Evolutionary conservation across 208 protist species (phyloP).

Genomic region (Crithidia bombi): DNA sequence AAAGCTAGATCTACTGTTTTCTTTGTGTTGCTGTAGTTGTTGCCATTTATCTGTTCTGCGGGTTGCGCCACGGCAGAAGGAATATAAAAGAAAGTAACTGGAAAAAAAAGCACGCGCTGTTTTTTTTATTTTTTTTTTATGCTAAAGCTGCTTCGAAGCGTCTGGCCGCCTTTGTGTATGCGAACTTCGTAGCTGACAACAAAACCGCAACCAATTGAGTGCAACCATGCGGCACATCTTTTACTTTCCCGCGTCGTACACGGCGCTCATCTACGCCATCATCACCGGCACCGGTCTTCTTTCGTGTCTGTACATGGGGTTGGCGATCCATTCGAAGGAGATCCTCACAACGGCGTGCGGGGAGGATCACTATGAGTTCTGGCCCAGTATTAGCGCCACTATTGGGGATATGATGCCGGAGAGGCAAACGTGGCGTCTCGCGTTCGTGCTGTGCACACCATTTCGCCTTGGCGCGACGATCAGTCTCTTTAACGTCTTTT

Average conservation of each 20-base stretch:
- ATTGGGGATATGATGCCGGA: conserved; percentile 76
- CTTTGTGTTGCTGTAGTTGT: too few relatives aligned
- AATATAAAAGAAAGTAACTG: too few relatives aligned
- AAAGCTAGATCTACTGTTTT: too few relatives aligned
- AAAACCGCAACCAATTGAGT: background rate
- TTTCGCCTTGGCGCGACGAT: conserved; percentile 63
- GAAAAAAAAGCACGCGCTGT: too few relatives aligned
- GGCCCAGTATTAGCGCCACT: conserved; percentile 75
- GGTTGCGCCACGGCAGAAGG: too few relatives aligned
- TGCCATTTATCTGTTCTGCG: too few relatives aligned
- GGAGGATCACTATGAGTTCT: conserved; percentile 68
- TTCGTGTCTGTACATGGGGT: conserved; percentile 56
- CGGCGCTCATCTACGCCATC: conserved; percentile 65
- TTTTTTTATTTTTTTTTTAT: too few relatives aligned
- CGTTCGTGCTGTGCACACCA: conserved; percentile 57
- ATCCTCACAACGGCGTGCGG: conserved; percentile 62
- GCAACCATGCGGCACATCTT: conserved; percentile 58
- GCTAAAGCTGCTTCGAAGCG: too few relatives aligned
- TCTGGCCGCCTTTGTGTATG: too few relatives aligned
- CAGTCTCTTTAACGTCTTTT: conserved; percentile 65
- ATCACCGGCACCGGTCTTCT: conserved; percentile 47
- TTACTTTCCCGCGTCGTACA: conserved; percentile 71
- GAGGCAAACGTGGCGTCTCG: conserved; percentile 67
- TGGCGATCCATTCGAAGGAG: conserved; percentile 46
- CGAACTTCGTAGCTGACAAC: too few relatives aligned